phyloP scores from a whole-genome alignment of 2,329 filamentous ascomycete genomes.

The Colletotrichum agaves region DNA sequence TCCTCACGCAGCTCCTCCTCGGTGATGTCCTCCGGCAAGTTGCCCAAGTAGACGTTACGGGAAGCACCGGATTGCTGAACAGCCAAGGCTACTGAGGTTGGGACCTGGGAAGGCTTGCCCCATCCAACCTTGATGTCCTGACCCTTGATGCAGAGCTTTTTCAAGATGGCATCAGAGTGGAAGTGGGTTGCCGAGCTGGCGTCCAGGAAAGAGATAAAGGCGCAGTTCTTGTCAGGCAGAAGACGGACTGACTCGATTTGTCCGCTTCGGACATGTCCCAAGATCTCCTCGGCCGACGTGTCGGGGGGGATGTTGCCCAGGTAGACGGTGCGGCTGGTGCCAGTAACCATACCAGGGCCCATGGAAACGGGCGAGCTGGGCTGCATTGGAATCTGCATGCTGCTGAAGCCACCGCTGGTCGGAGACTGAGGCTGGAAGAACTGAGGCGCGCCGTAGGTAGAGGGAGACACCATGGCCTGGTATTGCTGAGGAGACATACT shows the following conservation, averaged over 20 bases:
- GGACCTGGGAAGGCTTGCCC: constrained; percentile 98
- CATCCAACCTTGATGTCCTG: constrained; percentile 99
- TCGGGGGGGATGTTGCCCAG: constrained; percentile 98
- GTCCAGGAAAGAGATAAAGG: constrained; percentile 98
- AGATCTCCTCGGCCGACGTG: constrained; percentile 94
- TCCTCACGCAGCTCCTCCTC: constrained; percentile 96
- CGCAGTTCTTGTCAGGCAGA: constrained; percentile 98
- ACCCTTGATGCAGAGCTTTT: constrained; percentile 98
- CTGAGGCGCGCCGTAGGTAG: constrained; percentile 82
- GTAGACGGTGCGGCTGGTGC: constrained; percentile 96
- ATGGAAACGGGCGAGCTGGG: constrained; percentile 81
- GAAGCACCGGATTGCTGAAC: constrained; percentile 98
- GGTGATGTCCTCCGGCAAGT: constrained; percentile 86
- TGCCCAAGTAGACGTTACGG: constrained; percentile 96
- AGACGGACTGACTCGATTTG: constrained; percentile 99
- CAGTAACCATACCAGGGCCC: constrained; percentile 82
- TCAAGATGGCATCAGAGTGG: constrained; percentile 99
- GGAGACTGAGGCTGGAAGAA: constrained; percentile 92
- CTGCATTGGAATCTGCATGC: constrained; percentile 64
- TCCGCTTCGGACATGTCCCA: constrained; percentile 94
- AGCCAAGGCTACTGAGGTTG: constrained; percentile 94
- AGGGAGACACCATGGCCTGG: constrained; percentile 86
- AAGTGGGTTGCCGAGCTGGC: constrained; percentile 98
- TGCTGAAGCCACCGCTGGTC: constrained; percentile 74
- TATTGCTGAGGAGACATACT: constrained; percentile 86